phyloP scores from a whole-genome alignment of 495 filamentous ascomycete genomes.

The Aspergillus ostianus region DNA sequence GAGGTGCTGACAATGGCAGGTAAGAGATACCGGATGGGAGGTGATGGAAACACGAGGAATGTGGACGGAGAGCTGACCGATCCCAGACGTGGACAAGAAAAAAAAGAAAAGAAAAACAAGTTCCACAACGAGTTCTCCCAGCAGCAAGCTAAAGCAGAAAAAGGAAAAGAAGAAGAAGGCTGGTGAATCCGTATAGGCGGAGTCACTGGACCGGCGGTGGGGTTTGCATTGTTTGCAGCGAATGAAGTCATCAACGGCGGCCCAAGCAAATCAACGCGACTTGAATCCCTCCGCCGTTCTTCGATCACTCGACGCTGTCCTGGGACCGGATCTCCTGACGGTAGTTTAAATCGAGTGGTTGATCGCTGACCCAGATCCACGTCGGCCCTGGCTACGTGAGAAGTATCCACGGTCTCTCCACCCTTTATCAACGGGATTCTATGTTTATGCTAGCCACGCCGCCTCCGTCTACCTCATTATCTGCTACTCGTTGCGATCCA shows the following conservation, averaged over 20 bases:
- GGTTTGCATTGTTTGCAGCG: slow-evolving; percentile 38
- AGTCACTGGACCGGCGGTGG: slow-evolving; percentile 15
- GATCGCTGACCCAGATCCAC: neutral
- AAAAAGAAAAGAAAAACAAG: too few species aligned
- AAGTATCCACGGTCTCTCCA: neutral
- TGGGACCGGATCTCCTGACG: slow-evolving; percentile 4
- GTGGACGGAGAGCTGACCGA: neutral
- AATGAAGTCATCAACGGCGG: slow-evolving; percentile 15
- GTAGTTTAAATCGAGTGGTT: neutral
- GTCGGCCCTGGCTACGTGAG: neutral
- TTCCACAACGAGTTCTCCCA: neutral
- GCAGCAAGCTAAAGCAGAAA: neutral
- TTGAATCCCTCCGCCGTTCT: neutral
- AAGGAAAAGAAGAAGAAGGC: slow-evolving; percentile 2
- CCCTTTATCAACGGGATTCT: neutral
- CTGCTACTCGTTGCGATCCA: slow-evolving; percentile 5
- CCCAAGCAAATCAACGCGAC: neutral
- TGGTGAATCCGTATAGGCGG: neutral
- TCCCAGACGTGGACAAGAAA: neutral
- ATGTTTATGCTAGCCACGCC: neutral
- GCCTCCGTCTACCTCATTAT: neutral
- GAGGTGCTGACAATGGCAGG: too few species aligned
- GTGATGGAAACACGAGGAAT: neutral
- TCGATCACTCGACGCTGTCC: neutral
- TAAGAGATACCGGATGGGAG: neutral